Evolutionary conservation across 331 rosid genomes (phyloP).

Genomic region (Cydonia oblonga): DNA sequence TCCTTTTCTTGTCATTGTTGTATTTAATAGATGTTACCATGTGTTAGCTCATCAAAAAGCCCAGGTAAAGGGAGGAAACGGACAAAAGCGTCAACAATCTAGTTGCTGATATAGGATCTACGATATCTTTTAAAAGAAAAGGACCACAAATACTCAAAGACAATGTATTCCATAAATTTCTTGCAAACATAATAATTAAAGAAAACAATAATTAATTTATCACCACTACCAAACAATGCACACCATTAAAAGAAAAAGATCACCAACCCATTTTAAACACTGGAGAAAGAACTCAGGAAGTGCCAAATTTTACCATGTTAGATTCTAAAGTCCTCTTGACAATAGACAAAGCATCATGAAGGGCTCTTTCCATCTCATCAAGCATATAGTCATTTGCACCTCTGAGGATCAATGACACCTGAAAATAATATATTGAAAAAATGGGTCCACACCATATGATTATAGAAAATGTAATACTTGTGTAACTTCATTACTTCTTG

Average conservation of each 20-base stretch:
- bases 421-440: constrained; percentile 10
- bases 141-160: not conserved
- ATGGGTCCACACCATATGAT: not conserved
- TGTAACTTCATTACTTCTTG: too few relatives aligned
- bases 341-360: constrained; percentile 87
- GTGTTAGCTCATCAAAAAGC: too few relatives aligned
- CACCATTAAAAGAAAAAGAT: not conserved
- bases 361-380: constrained; percentile 94
- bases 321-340: constrained; percentile 97
- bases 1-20: too few relatives aligned
- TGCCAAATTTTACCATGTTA: constrained; percentile 46
- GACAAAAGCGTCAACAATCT: too few relatives aligned
- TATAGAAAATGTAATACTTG: not conserved
- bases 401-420: constrained; percentile 86
- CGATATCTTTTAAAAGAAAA: too few relatives aligned
- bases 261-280: too few relatives aligned
- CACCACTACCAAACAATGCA: not conserved
- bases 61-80: too few relatives aligned
- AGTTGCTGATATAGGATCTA: too few relatives aligned
- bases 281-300: not conserved
- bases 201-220: not conserved
- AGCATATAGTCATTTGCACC: constrained; percentile 99
- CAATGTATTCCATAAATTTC: not conserved
- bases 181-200: not conserved
- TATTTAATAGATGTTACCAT: too few relatives aligned